Evolutionary conservation across 345 rosid species (phyloP).

Genomic region (Salix caprea): DNA sequence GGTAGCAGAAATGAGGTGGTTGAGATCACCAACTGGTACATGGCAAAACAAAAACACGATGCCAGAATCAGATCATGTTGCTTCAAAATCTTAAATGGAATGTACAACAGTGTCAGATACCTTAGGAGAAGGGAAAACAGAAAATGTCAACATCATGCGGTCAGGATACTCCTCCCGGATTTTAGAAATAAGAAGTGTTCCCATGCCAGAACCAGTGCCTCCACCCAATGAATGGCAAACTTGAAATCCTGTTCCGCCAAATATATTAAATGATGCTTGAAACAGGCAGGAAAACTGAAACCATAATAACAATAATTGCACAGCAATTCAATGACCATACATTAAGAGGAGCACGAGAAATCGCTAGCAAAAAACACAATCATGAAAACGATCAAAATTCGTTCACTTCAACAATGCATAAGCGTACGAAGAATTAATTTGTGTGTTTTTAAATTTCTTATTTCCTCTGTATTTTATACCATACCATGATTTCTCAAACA

Average conservation of each 20-base stretch:
- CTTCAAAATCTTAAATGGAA: neutral
- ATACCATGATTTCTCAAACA: too few relatives aligned
- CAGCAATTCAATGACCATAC: neutral
- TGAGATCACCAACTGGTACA: slow-evolving; percentile 24
- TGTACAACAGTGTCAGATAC: slow-evolving; percentile 23
- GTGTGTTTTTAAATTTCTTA: too few relatives aligned
- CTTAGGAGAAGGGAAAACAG: slow-evolving; percentile 25
- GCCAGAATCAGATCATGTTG: neutral
- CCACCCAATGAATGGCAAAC: slow-evolving; percentile 28
- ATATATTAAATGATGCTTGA: neutral
- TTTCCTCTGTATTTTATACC: too few relatives aligned
- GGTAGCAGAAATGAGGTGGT: slow-evolving; percentile 27
- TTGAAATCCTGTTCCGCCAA: slow-evolving; percentile 17
- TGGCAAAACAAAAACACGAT: neutral
- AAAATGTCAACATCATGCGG: slow-evolving; percentile 28
- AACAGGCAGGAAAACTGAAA: neutral
- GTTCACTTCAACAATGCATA: too few relatives aligned
- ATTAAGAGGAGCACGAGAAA: neutral
- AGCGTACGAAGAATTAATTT: too few relatives aligned
- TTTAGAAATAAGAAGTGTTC: slow-evolving; percentile 26
- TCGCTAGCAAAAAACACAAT: neutral
- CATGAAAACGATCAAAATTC: neutral
- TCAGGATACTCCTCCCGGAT: slow-evolving; percentile 27
- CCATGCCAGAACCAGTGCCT: slow-evolving; percentile 31
- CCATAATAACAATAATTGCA: neutral